Conservation (phyloP, 1,139 yeast genomes). For the Debaryomyces fabryi region DNA sequence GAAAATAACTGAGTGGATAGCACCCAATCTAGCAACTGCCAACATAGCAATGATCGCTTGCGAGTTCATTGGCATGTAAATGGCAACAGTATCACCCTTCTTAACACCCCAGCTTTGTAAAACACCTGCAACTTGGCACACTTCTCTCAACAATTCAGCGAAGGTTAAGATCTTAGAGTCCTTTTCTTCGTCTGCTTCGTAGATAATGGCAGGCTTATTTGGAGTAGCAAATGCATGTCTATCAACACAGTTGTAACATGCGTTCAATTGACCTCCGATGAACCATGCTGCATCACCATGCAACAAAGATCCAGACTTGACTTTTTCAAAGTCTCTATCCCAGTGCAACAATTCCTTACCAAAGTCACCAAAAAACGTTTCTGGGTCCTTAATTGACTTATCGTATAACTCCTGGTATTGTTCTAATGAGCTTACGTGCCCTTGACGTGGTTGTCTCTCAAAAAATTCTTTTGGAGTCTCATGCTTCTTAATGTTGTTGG, state of each 20-base stretch:
- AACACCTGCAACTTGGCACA: constrained; percentile 86
- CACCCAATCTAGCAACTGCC: constrained; percentile 94
- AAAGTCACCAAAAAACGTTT: constrained; percentile 77
- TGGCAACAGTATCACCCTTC: constrained; percentile 96
- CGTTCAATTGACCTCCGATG: constrained; percentile 89
- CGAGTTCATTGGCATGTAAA: constrained; percentile 96
- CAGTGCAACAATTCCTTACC: constrained; percentile 81
- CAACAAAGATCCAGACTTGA: constrained; percentile 69
- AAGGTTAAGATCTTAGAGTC: constrained; percentile 77
- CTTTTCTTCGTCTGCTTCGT: constrained; percentile 91
- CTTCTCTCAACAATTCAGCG: constrained; percentile 84
- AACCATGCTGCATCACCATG: constrained; percentile 93
- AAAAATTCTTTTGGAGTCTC: constrained; percentile 77
- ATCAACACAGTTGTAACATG: constrained; percentile 94
- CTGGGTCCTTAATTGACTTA: constrained; percentile 81
- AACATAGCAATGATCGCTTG: constrained; percentile 93
- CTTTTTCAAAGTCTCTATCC: constrained; percentile 82
- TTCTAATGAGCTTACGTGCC: constrained; percentile 54
- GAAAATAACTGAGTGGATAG: constrained; percentile 92
- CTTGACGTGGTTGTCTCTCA: constrained; percentile 66
- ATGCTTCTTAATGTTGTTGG: constrained; percentile 63
- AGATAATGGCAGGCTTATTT: constrained; percentile 83
- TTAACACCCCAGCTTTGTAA: constrained; percentile 83
- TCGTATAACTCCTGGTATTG: constrained; percentile 75
- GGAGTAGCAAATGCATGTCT: constrained; percentile 91